Conservation (phyloP, 257 asterid species). For the Nicotiana undulata region DNA sequence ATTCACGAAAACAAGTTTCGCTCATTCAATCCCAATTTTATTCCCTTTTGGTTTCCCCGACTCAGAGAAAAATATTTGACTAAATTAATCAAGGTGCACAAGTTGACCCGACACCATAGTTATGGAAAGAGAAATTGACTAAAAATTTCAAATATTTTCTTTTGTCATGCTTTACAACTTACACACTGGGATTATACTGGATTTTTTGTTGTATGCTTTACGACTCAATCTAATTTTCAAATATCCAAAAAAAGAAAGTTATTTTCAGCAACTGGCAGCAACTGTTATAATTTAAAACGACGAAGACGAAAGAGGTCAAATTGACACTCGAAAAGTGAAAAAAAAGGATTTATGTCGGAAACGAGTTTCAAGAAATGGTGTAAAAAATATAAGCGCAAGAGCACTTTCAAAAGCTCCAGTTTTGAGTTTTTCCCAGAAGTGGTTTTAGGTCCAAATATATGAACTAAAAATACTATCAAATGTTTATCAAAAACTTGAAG, state of each 20-base stretch:
- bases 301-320: not conserved
- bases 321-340: not conserved
- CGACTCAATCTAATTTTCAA: too few species aligned
- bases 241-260: too few species aligned
- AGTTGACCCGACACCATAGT: too few species aligned
- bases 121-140: not conserved
- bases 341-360: too few species aligned
- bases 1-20: not conserved
- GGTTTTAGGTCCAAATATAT: too few species aligned
- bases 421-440: too few species aligned
- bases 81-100: not conserved
- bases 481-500: too few species aligned
- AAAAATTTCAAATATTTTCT: not conserved
- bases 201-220: not conserved
- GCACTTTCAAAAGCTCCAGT: too few species aligned
- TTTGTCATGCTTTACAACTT: not conserved
- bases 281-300: not conserved
- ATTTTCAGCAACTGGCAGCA: not conserved
- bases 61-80: not conserved
- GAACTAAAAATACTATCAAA: too few species aligned
- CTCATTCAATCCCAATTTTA: not conserved
- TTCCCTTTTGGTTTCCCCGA: not conserved
- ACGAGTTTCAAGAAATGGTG: too few species aligned
- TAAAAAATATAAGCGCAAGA: too few species aligned
- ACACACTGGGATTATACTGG: too few species aligned